These are phyloP conservation scores for Nepenthes mirabilis DNA, from an alignment of 148 eudicot species.

Conservation along the genomic window DNA sequence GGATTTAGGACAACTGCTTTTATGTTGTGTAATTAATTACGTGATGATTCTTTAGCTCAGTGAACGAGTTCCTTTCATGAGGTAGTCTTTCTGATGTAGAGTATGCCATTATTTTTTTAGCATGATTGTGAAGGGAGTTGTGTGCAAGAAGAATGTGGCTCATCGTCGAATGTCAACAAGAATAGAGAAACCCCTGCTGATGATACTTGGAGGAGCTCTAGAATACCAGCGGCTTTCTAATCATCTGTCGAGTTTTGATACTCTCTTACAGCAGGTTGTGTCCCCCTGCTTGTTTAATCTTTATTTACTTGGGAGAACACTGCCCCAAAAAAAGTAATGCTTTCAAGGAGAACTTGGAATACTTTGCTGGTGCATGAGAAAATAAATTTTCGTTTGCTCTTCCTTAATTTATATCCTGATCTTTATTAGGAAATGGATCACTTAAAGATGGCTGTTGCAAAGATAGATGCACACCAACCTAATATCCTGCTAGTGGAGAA, in stretches of 20 bases:
- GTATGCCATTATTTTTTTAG: constrained; percentile 22
- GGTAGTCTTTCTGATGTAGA: constrained; percentile 8
- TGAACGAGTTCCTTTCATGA: background rate
- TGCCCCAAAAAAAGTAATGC: background rate
- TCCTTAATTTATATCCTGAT: constrained; percentile 1
- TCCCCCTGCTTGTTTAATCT: background rate
- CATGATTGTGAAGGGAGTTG: constrained; percentile 79
- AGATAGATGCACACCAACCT: constrained; percentile 74
- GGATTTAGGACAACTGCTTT: no score
- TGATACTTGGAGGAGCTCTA: constrained; percentile 94
- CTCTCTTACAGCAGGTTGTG: constrained; percentile 84
- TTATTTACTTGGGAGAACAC: background rate
- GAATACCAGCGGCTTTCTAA: constrained; percentile 94
- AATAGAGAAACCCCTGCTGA: constrained; percentile 67
- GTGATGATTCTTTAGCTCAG: background rate
- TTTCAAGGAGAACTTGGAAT: constrained; percentile 1
- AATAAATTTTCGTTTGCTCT: background rate
- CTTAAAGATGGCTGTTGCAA: constrained; percentile 98
- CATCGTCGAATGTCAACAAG: constrained; percentile 84
- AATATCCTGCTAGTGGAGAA: constrained; percentile 88
- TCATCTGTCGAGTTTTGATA: constrained; percentile 79
- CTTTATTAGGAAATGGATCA: constrained; percentile 84
- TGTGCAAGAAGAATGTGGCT: constrained; percentile 95
- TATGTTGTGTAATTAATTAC: background rate
- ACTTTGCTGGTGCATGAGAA: constrained; percentile 4